Conservation (phyloP, 2,329 filamentous ascomycete genomes). For the Trichoderma arundinaceum region DNA sequence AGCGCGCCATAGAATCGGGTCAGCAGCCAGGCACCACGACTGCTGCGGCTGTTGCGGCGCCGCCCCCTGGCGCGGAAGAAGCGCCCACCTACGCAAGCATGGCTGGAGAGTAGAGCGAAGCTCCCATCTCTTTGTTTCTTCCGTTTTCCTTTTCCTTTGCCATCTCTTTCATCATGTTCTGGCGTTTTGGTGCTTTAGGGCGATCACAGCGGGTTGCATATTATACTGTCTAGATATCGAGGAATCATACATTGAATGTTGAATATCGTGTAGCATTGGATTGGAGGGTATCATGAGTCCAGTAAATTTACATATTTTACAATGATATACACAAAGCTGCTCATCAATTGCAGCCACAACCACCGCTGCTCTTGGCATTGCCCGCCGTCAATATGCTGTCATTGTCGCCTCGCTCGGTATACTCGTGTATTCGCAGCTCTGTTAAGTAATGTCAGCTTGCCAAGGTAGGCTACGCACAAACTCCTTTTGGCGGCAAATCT, state of each 20-base stretch:
- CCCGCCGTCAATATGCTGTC: constrained; percentile 77
- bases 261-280: constrained; percentile 21
- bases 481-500: constrained; percentile 40
- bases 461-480: background rate
- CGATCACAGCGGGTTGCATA: constrained; percentile 26
- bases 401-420: constrained; percentile 92
- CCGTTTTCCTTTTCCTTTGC: too few relatives aligned
- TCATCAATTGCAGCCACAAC: constrained; percentile 42
- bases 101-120: constrained; percentile 67
- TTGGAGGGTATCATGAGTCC: constrained; percentile 36
- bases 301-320: constrained; percentile 31
- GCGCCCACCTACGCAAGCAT: constrained; percentile 81
- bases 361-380: constrained; percentile 41
- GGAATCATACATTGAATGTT: constrained; percentile 3
- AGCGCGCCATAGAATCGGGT: constrained; percentile 43
- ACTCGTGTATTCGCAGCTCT: constrained; percentile 88
- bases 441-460: background rate
- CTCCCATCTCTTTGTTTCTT: background rate
- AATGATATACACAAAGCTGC: constrained; percentile 25
- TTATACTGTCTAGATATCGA: constrained; percentile 14
- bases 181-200: constrained; percentile 42
- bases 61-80: constrained; percentile 79
- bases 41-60: constrained; percentile 59
- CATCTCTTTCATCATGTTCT: constrained; percentile 13
- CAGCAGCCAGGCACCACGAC: constrained; percentile 42